Base-by-base conservation (phyloP, 1,284 basidiomycete genomes). In the Naganishia cerealis region DNA sequence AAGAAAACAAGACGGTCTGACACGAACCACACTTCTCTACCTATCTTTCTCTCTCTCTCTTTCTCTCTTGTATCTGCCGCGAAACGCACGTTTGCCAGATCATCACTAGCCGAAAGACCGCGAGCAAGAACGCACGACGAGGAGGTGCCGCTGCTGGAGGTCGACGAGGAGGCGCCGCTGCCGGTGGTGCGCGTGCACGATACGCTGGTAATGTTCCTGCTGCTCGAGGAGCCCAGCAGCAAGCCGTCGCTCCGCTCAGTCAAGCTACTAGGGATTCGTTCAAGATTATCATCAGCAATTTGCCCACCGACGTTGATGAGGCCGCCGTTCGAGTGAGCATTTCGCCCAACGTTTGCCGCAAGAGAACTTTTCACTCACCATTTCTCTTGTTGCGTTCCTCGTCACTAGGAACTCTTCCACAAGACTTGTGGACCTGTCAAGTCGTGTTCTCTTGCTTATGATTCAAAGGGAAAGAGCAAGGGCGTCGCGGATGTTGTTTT, bases 251-350 rank as follows among this genome's bases (percentile, higher is more conserved):
- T 36, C 68, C 57, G 62, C 70, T 70, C 52, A 70, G 66, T 36
- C 68, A 69, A 24, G 72, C 80, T 57, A 77, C 79, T 24, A 76
- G 78, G 43, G 80, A 82, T 33, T 84, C 90, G 2, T 87, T 90
- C 82, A 98, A 98, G 84, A 95, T 98, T 75, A 93, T 98, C 75
- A 92, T 99, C 71, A 94, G 91, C 74, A 96, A 96, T 80, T 87
- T 99, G 67, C 95, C 95, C 38, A 78, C 81, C n/a, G 95, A 99
- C 78, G 95, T 99, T 59, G 94, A 92, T 73, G 95, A 99, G 80
- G 83, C 85, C 26, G 92, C 96, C 81, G 88, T 99, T 79, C 92
- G 90, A 85, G 93, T 96, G 75, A 73, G 85, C 83, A 13, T n/a
- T 33, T 33, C 6, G 29, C 29, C 29, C 6, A 50, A 50, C 46